Evolutionary conservation across 2,329 filamentous ascomycete species (phyloP).

Genomic region (Capronia epimyces): DNA sequence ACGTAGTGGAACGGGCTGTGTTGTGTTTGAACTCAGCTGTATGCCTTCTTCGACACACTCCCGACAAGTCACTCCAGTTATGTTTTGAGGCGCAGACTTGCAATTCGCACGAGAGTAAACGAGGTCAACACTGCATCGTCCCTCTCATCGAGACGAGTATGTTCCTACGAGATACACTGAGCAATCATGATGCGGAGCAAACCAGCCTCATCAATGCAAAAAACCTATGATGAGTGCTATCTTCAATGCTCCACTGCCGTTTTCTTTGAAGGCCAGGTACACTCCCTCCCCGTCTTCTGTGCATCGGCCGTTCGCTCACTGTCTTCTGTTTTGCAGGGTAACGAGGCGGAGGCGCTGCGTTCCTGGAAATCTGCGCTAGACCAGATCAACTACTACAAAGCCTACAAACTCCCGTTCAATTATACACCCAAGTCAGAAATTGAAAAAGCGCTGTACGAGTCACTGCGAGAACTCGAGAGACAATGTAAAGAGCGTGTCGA

Average conservation of each 20-base stretch:
- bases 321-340: conserved; percentile 55
- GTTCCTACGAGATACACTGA: conserved; percentile 5
- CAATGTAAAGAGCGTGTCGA: conserved; percentile 94
- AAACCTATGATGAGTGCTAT: conserved; percentile 96
- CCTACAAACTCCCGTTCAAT: conserved; percentile 64
- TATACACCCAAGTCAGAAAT: conserved; percentile 72
- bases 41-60: neutral
- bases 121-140: neutral
- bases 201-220: conserved; percentile 72
- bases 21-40: neutral
- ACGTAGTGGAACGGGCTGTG: conserved; percentile 1
- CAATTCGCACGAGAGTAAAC: neutral
- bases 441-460: conserved; percentile 75
- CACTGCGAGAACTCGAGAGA: conserved; percentile 72
- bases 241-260: conserved; percentile 90
- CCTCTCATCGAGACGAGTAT: conserved; percentile 12
- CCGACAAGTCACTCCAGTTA: neutral
- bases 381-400: conserved; percentile 80
- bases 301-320: neutral
- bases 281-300: conserved; percentile 3
- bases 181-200: conserved; percentile 50
- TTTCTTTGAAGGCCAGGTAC: conserved; percentile 89
- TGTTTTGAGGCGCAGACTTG: neutral
- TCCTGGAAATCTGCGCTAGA: conserved; percentile 87
- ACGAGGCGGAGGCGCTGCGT: conserved; percentile 82